Evolutionary conservation across 768 basidiomycete species (phyloP).

Genomic region (Hydnomerulius pinastri): DNA sequence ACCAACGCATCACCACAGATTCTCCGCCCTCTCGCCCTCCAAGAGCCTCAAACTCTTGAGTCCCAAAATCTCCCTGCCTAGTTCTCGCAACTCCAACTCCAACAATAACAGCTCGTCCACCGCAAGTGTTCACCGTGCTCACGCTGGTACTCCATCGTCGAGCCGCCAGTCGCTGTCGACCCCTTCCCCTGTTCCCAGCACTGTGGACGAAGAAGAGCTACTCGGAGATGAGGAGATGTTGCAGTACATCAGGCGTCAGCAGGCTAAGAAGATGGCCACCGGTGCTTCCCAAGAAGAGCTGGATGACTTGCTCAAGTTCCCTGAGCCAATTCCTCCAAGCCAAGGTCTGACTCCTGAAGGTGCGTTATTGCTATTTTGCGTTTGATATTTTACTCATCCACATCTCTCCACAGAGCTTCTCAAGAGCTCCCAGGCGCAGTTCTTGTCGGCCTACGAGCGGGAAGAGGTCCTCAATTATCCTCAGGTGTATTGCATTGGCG

Average conservation of each 20-base stretch:
- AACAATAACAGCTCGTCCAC: constrained; percentile 35
- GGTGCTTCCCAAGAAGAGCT: constrained; percentile 87
- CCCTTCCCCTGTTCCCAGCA: constrained; percentile 79
- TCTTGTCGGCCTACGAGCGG: constrained; percentile 84
- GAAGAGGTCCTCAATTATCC: constrained; percentile 91
- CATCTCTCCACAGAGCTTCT: constrained; percentile 52
- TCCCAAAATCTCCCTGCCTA: constrained; percentile 71
- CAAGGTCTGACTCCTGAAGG: constrained; percentile 67
- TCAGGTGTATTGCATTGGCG: constrained; percentile 80
- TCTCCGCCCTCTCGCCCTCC: constrained; percentile 84
- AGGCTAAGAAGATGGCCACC: constrained; percentile 80
- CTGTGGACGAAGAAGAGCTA: constrained; percentile 82
- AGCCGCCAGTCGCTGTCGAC: constrained; percentile 79
- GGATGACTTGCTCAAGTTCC: constrained; percentile 87
- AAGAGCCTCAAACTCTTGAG: constrained; percentile 79
- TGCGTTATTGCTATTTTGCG: constrained; percentile 41
- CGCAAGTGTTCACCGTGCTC: constrained; percentile 47
- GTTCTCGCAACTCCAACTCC: constrained; percentile 52
- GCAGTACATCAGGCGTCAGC: constrained; percentile 88
- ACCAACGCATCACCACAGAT: constrained; percentile 55
- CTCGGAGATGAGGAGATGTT: constrained; percentile 97
- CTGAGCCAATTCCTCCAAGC: constrained; percentile 80
- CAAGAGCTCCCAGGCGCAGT: constrained; percentile 63
- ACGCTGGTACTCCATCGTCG: constrained; percentile 64
- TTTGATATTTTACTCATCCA: constrained; percentile 8